Evolutionary conservation across 2,329 filamentous ascomycete genomes (phyloP), one percentile per base, ranked within the genome.

Genomic region (Talaromyces sp.): DNA sequence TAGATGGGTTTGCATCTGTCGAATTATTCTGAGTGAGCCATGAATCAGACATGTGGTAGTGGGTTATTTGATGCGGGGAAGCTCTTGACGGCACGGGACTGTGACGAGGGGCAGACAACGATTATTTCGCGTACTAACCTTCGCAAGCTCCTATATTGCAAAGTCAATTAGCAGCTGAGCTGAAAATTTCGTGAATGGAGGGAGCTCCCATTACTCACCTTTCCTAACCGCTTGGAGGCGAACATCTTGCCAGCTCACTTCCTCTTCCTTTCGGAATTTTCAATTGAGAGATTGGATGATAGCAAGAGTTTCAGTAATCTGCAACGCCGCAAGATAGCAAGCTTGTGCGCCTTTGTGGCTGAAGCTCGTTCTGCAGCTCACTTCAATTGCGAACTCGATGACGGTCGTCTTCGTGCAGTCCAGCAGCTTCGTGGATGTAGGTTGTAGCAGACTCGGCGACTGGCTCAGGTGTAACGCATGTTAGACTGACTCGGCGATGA

Each of bases 1-100:
- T 6, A 87, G 80, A 70, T 83, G 82, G 56, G 82, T 81, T 72
- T 87, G 81, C 74, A 88, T 82, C 83, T 87, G 50, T 16, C 33
- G 37, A n/a, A 10, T 19, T 19, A 63, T 56, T 50, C 7, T 31
- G 11, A 7, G 10, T 59, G 31, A 59, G 37, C 35, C 14, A 59
- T 39, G 31, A 19, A 24, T 22, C 52, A 37, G 24, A 10, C 3
- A 9, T 27, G 7, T 9, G 50, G 31, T n/a, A 8, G n/a, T 35
- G 50, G 50, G 50, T 50, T 9, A 31, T 11, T 11, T 4, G 27
- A 54, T 22, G 50, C 50, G 31, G 31, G 27, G 50, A 50, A 31
- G 47, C 47, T 50, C 47, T 16, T 31, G 47, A 31, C 7, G 24
- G 14, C 31, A 11, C 14, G 11, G 22, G 10, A 13, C 35, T 9